Evolutionary conservation across 1,284 basidiomycete genomes (phyloP), one percentile per base, ranked within the genome.

Genomic region (Moniliella sp.): DNA sequence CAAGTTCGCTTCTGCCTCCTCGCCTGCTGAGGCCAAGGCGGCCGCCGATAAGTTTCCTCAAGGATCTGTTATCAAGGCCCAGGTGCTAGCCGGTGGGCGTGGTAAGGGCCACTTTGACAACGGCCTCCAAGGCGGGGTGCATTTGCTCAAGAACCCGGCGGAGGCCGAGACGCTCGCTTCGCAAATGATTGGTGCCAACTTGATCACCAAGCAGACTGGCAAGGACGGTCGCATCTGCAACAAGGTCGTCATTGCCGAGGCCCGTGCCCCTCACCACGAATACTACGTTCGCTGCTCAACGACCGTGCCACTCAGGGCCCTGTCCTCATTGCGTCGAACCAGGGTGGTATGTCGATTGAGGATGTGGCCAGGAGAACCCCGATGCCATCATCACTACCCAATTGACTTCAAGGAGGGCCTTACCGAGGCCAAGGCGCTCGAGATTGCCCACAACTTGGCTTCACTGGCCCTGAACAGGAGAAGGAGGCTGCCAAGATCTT

Each of bases 121-220:
- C 59, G 91, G 91, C 18, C 74, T 94, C 60, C 76, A 94, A 64
- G 88, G 91, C 36, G 91, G 91, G 67, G 91, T 99, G 14, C 91
- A 97, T 64, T 73, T 82, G 68, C 73, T 94, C 43, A 72, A 81
- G 58, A 78, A 84, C 41, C 76, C 86, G 18, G 73, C 78, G 44
- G 74, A 94, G 62, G 91, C 86, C 25, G 71, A 75, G 59, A 78
- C 88, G 33, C 72, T 73, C 48, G 88, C 91, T 12, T 64, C 65
- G 46, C 76, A 88, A 67, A 99, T 99, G 91, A 73, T 99, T 41
- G 86, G 86, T 35, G 69, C 78, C 42, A 81, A 80, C 45, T 74
- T 99, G 51, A 94, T 99, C 68, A 97, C 91, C 43, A 99, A 99
- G 65, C 91, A 99, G 65, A 99, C 91, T 14, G 91, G 91, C 48